A percentile compares a stretch with the other conserved stretches of the same genome.
Evolutionary conservation across 2,329 filamentous ascomycete genomes (phyloP).

Genomic region (Claviceps paspali): DNA sequence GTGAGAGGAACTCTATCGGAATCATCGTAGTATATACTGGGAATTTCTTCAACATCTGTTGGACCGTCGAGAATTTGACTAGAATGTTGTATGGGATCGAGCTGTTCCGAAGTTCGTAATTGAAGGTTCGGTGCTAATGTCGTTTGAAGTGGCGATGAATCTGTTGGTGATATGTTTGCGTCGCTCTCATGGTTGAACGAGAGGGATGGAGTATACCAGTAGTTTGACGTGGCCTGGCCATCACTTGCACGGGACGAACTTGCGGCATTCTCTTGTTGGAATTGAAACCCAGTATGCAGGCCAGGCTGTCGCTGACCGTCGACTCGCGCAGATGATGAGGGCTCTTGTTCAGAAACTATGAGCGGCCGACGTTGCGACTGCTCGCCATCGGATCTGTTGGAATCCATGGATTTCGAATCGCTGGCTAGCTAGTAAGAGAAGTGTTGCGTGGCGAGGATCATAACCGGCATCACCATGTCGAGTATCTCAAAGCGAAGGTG

Average conservation of each 20-base stretch:
- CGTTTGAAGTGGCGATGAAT: constrained; percentile 35
- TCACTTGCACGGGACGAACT: constrained; percentile 9
- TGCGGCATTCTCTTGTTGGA: constrained; percentile 4
- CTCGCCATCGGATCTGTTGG: constrained; percentile 12
- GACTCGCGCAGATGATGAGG: constrained; percentile 8
- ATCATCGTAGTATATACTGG: constrained; percentile 27
- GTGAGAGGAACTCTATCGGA: constrained; percentile 45
- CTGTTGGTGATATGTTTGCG: constrained; percentile 36
- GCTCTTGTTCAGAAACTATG: constrained; percentile 57
- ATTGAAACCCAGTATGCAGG: neutral
- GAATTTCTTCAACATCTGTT: constrained; percentile 19
- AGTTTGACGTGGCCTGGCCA: constrained; percentile 30
- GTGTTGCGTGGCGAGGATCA: neutral
- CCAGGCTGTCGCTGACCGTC: neutral
- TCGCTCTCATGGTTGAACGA: constrained; percentile 20
- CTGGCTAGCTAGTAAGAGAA: neutral
- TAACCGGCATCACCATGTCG: constrained; percentile 4
- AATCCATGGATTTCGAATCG: constrained; percentile 14
- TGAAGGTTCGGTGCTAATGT: constrained; percentile 38
- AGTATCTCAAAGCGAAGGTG: neutral
- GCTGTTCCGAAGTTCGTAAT: constrained; percentile 11
- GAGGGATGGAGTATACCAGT: constrained; percentile 35
- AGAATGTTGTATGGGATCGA: constrained; percentile 14
- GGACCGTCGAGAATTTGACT: constrained; percentile 15
- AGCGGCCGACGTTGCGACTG: constrained; percentile 24